Conservation (phyloP, 805 yeast species). For the Candida chauliodis region DNA sequence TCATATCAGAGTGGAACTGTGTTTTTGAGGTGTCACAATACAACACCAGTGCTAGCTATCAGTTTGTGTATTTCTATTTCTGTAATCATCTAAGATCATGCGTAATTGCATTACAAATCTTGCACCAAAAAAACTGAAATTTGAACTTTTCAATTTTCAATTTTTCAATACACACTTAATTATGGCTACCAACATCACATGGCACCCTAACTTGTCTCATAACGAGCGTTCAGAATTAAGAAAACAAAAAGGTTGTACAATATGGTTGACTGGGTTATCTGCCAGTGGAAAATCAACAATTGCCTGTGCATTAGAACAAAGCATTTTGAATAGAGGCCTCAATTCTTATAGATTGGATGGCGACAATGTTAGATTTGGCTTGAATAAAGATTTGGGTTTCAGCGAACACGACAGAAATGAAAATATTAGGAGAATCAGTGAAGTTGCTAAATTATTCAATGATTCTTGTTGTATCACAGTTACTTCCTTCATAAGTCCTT, state of each 20-base stretch:
- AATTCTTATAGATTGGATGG: slow-evolving; percentile 89
- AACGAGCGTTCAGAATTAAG: slow-evolving; percentile 70
- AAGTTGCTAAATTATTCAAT: slow-evolving; percentile 90
- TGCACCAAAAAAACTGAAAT: neutral
- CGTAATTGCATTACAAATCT: neutral
- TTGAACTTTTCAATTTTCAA: neutral
- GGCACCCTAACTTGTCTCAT: slow-evolving; percentile 89
- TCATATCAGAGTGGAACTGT: too few species aligned
- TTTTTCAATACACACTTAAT: slow-evolving; percentile 7
- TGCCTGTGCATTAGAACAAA: slow-evolving; percentile 90
- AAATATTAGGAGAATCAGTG: slow-evolving; percentile 91
- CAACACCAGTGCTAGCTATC: too few species aligned
- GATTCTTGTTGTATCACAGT: slow-evolving; percentile 86
- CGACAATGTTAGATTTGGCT: slow-evolving; percentile 90
- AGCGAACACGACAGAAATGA: slow-evolving; percentile 89
- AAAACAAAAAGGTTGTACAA: slow-evolving; percentile 82
- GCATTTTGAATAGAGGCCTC: slow-evolving; percentile 63
- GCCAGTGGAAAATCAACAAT: slow-evolving; percentile 95
- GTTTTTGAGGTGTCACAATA: too few species aligned
- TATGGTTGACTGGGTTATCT: slow-evolving; percentile 94
- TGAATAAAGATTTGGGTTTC: slow-evolving; percentile 93
- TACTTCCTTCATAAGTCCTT: slow-evolving; percentile 92
- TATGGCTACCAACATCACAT: slow-evolving; percentile 95
- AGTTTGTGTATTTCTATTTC: too few species aligned
- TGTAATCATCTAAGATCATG: slow-evolving; percentile 3